Conservation (phyloP, 441 rosid species). For the Jatropha podagrica region DNA sequence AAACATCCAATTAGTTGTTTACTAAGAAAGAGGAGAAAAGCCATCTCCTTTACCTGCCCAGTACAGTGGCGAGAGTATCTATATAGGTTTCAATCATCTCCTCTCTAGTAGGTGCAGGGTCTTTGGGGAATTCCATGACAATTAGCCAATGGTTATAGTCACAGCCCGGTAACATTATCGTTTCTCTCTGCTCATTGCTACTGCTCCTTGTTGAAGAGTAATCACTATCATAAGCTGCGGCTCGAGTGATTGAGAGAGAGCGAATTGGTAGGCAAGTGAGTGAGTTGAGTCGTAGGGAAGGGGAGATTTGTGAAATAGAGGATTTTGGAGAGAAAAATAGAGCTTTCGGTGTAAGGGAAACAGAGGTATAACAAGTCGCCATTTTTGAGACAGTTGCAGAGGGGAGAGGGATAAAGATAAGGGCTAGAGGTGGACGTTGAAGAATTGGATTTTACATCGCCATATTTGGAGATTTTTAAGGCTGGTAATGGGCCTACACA, state of each 20-base stretch:
- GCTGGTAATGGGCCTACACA: background rate
- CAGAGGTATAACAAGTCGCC: background rate
- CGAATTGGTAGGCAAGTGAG: background rate
- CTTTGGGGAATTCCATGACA: slow-evolving; percentile 91
- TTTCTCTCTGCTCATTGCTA: slow-evolving; percentile 72
- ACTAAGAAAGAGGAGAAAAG: background rate
- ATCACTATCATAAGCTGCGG: slow-evolving; percentile 40
- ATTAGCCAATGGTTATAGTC: slow-evolving; percentile 95
- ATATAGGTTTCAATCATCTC: slow-evolving; percentile 95
- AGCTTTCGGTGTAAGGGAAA: background rate
- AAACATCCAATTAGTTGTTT: background rate
- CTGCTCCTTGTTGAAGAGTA: slow-evolving; percentile 66
- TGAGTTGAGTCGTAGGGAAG: background rate
- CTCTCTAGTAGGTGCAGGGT: slow-evolving; percentile 82
- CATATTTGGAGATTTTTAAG: background rate
- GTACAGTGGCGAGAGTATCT: slow-evolving; percentile 74
- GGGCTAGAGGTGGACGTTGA: too few species aligned
- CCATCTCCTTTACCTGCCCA: slow-evolving; percentile 56
- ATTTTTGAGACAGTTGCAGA: background rate
- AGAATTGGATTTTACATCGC: too few species aligned
- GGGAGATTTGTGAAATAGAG: background rate
- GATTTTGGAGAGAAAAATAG: background rate
- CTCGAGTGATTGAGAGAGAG: slow-evolving; percentile 22
- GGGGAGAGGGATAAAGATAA: background rate
- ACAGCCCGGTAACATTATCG: slow-evolving; percentile 88